Base-by-base conservation (phyloP, 2,329 filamentous ascomycete genomes). In the Cordyceps fumosorosea region DNA sequence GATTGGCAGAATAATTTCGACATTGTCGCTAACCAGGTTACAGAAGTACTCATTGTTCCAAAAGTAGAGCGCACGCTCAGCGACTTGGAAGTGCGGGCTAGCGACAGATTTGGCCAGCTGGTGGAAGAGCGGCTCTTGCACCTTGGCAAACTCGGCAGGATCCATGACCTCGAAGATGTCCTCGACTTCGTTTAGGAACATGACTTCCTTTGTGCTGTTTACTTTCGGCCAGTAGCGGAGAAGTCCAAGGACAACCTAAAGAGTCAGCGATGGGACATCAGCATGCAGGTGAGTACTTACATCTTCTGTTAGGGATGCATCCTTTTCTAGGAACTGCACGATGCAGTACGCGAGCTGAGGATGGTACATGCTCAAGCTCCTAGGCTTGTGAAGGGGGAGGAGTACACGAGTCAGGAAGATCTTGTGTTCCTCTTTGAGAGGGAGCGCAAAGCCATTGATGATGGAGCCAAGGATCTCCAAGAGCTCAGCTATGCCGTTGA, bases 31-130 rank as follows among this genome's bases (percentile, higher is more conserved):
- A 68, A 99, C 95, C 63, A 99, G 82, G 72, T 98, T 99, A 81
- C 95, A 99, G 78, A 99, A 99, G 75, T 99, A 99, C 75, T 99
- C 95, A 72, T 99, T 99, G 81, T 99, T 99, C 95, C 95, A 99
- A 80, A 99, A 99, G 78, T 99, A 99, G 32, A 99, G 83, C 5
- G 95, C 95, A 67, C 95, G 87, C 78, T 99, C 95, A 20, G 95
- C 95, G 63, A 99, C 95, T 81, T 99, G 95, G 80, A 99, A 99
- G 76, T 99, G 95, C 55, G 95, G 95, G 73, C 95, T 99, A 56
- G 95, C 93, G 48, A 99, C 95, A 2, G 95, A 98, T 76, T 98
- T 99, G 67, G 95, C 93, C 67, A 99, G 82, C 74, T 99, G 95
- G 70, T 96, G 92, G 81, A 99, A 99, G 45, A 99, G 80, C 55